These are phyloP conservation scores for Aspergillus hancockii DNA, from an alignment of 495 filamentous ascomycete species.

Conservation along the genomic window DNA sequence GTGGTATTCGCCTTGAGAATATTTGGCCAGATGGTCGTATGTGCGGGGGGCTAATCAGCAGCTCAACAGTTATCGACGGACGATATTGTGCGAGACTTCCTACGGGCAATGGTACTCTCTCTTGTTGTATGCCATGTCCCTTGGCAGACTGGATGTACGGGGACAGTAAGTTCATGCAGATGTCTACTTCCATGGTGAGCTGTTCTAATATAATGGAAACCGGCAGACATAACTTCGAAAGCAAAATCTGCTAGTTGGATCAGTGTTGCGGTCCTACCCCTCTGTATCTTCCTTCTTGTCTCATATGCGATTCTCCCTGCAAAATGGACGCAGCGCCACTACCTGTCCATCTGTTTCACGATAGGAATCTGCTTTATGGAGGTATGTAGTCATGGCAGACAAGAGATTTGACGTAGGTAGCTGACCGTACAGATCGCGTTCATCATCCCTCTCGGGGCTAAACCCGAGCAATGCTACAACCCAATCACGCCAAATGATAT, in stretches of 20 bases:
- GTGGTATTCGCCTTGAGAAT: slow-evolving; percentile 5
- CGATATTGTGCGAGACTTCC: slow-evolving; percentile 61
- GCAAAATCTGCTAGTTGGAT: slow-evolving; percentile 73
- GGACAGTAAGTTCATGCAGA: slow-evolving; percentile 53
- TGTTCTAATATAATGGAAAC: slow-evolving; percentile 18
- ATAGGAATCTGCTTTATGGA: slow-evolving; percentile 73
- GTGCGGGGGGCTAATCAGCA: slow-evolving; percentile 9
- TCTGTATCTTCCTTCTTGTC: slow-evolving; percentile 73
- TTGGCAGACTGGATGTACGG: slow-evolving; percentile 81
- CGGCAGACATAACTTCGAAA: slow-evolving; percentile 61
- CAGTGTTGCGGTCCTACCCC: slow-evolving; percentile 69
- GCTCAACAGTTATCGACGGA: slow-evolving; percentile 63
- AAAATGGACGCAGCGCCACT: slow-evolving; percentile 90
- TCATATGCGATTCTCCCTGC: slow-evolving; percentile 82
- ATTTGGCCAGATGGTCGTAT: background rate
- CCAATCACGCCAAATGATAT: slow-evolving; percentile 92
- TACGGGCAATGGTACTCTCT: slow-evolving; percentile 35
- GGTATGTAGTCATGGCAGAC: slow-evolving; percentile 48
- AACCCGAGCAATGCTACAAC: slow-evolving; percentile 83
- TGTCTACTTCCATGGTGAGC: background rate
- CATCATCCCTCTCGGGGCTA: slow-evolving; percentile 81
- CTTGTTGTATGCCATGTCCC: slow-evolving; percentile 91
- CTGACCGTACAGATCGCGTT: slow-evolving; percentile 58
- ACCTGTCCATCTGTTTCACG: slow-evolving; percentile 84
- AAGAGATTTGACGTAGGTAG: background rate